Base-by-base conservation (phyloP, 768 basidiomycete genomes). In the Cubamyces sp. region DNA sequence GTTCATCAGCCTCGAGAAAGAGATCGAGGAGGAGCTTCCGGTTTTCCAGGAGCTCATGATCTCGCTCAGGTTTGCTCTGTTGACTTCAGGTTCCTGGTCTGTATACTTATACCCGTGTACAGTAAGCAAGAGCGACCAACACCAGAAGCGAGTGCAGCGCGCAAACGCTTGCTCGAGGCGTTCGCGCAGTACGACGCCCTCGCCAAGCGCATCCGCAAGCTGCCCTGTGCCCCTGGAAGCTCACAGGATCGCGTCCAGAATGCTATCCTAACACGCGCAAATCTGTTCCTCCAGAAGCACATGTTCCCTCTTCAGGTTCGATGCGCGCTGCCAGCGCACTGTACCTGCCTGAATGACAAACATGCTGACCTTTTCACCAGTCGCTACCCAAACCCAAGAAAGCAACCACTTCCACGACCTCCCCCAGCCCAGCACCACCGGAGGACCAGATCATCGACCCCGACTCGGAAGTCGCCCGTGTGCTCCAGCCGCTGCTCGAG, bases 121-220 rank as follows among this genome's bases (percentile, higher is more conserved):
- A 76, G 76, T 57, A 74, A 75, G 64, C 76, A 81, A 60, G 76
- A 82, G 64, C 84, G 82, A 52, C 87, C 86, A 1, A 84, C 81
- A 5, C 87, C 83, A 57, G 88, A 91, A 72, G 91, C 89, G 6
- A 80, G 83, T 11, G 77, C 81, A 2, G 82, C 87, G 0, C 86
- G 95, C 62, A 96, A 95, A 71, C 85, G 87, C 4, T 81, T 99
- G 28, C 75, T 98, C 12, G 89, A 93, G 46, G 85, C 88, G 0
- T 94, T 98, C 71, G 83, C 88, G 5, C 88, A 92, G 53, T 98
- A 98, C 72, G 97, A 99, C 69, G 84, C 85, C 43, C 75, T 98
- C 15, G 83, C 94, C 1, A 97, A 96, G 71, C 87, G 88, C 34
- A 92, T 99, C 69, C 85, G 87, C 56, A 79, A 78, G 60, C 77